phyloP scores from a whole-genome alignment of 1,139 yeast species.

The Yamadazyma blattariae region DNA sequence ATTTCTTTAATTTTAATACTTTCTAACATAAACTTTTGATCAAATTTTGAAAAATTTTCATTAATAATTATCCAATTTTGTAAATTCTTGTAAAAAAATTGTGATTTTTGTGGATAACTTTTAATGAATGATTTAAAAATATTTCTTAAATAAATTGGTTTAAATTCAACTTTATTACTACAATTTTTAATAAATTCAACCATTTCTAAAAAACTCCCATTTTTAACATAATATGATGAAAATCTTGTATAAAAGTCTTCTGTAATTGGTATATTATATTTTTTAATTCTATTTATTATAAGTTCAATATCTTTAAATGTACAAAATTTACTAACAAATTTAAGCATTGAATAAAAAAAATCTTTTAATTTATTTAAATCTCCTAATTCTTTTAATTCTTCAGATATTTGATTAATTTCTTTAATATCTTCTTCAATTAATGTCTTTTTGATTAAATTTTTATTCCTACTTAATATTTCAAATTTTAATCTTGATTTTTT shows the following conservation, averaged over 20 bases:
- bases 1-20: constrained; percentile 21
- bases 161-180: constrained; percentile 16
- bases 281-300: constrained; percentile 22
- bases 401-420: constrained; percentile 20
- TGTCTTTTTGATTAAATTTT: constrained; percentile 22
- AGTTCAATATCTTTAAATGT: constrained; percentile 23
- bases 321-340: constrained; percentile 16
- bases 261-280: constrained; percentile 18
- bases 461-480: constrained; percentile 25
- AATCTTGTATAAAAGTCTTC: constrained; percentile 19
- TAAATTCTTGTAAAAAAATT: constrained; percentile 21
- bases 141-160: constrained; percentile 20
- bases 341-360: constrained; percentile 14
- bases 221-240: constrained; percentile 20
- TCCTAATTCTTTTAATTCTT: constrained; percentile 7
- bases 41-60: constrained; percentile 1
- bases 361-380: constrained; percentile 10
- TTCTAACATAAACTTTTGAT: constrained; percentile 1
- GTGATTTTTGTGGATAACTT: constrained; percentile 34
- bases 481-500: constrained; percentile 23
- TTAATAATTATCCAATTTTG: constrained; percentile 21
- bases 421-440: constrained; percentile 24
- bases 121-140: constrained; percentile 30
- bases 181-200: constrained; percentile 22
- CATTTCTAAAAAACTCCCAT: constrained; percentile 27